Evolutionary conservation across 2,329 filamentous ascomycete species (phyloP), one percentile per base, ranked within the genome.

Genomic region (Diaporthe sp.): DNA sequence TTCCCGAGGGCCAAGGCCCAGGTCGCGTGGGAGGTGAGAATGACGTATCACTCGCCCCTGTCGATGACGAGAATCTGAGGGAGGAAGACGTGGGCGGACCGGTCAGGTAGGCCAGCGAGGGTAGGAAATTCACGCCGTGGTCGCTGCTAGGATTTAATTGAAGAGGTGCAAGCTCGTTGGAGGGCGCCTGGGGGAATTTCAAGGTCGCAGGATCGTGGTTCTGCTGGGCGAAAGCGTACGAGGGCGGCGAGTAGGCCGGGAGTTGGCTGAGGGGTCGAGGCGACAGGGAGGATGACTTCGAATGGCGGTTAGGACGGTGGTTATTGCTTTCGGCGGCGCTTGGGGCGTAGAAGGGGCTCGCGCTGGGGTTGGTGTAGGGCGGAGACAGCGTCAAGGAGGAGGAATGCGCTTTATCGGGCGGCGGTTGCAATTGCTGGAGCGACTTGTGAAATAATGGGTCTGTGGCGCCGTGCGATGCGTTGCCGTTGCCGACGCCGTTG

Each of bases 1-100:
- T 88, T 65, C 88, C 79, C 74, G 84, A 85, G 30, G 86, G 85
- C 88, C 88, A 90, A 75, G 84, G 83, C 35, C 78, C 80, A 32
- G 80, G 59, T 70, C 81, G 76, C 10, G 74, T 73, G n/a, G 76
- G 76, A 47, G 75, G 73, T 61, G 76, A 76, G 59, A 56, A 56
- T 37, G 75, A 73, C 58, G 74, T 69, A 51, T 75, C 69, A 73
- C 76, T 66, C 42, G 70, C 63, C 71, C 78, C 25, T 78, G 74
- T 80, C 79, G 58, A 79, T 39, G 50, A 78, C 76, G 65, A 76
- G 74, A 74, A 81, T 71, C 47, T 79, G 74, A 68, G 78, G 22
- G 76, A 72, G 19, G 71, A 75, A 51, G 73, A 68, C 7, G 59
- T 27, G 4, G 75, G 25, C 22, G 75, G 63, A 35, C 80, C 82